phyloP scores from a whole-genome alignment of 2,329 filamentous ascomycete species.

The Colletotrichum scovillei region DNA sequence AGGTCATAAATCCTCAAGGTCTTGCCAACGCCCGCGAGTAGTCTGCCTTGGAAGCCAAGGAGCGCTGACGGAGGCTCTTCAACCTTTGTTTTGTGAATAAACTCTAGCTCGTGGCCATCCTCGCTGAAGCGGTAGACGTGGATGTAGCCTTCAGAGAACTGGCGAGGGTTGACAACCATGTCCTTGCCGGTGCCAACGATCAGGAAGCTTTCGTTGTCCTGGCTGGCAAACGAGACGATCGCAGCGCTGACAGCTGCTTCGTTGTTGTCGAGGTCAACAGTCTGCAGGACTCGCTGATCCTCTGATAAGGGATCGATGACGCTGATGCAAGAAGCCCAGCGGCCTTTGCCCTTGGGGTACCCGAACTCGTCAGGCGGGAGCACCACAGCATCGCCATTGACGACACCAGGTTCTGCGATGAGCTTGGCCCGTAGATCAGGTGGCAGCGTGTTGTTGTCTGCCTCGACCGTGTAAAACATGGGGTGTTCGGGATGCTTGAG shows the following conservation, averaged over 20 bases:
- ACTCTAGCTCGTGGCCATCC: slow-evolving; percentile 87
- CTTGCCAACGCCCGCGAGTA: slow-evolving; percentile 87
- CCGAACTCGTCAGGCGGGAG: slow-evolving; percentile 88
- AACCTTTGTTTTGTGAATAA: slow-evolving; percentile 95
- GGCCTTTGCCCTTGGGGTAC: slow-evolving; percentile 82
- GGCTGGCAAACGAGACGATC: slow-evolving; percentile 86
- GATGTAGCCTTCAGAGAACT: slow-evolving; percentile 83
- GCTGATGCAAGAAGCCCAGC: slow-evolving; percentile 97
- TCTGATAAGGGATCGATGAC: slow-evolving; percentile 85
- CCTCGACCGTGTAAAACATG: slow-evolving; percentile 93
- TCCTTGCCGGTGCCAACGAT: slow-evolving; percentile 95
- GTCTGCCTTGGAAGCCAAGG: slow-evolving; percentile 89
- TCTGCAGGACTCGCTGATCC: slow-evolving; percentile 77
- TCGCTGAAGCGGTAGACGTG: slow-evolving; percentile 93
- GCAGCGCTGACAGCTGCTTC: slow-evolving; percentile 91
- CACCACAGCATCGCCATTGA: slow-evolving; percentile 78
- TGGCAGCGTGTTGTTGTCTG: slow-evolving; percentile 91
- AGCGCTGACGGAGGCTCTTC: slow-evolving; percentile 92
- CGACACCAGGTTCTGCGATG: slow-evolving; percentile 75
- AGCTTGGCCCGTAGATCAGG: slow-evolving; percentile 81
- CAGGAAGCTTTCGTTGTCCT: slow-evolving; percentile 91
- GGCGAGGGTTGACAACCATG: slow-evolving; percentile 81
- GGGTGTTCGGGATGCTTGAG: slow-evolving; percentile 88
- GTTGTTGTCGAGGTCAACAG: slow-evolving; percentile 86
- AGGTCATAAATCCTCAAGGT: slow-evolving; percentile 90